Evolutionary conservation across 73 alveolate species (phyloP), one percentile per base, ranked within the genome.

Genomic region (Stentor roeselii): DNA sequence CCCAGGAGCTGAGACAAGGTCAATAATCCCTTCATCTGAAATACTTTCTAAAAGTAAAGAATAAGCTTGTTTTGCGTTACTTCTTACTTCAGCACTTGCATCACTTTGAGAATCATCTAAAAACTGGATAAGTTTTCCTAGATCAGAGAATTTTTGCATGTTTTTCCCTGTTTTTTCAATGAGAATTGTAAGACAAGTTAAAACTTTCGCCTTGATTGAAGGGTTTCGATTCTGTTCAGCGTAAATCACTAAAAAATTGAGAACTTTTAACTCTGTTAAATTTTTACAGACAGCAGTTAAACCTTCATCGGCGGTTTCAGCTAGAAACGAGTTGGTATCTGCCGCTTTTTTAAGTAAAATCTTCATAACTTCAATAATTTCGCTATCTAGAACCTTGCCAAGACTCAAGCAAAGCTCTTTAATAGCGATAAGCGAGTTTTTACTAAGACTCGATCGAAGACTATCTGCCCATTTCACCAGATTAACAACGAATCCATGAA

Each of bases 21-120:
- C 80, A 21, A 21, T n/a, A 21, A 14, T 32, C 1, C 11, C 41
- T 67, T 67, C 41, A 2, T 32, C 37, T 67, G 80, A 40, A 67
- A 67, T 2, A 1, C 27, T 14, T 34, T 27, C n/a, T 1, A 21
- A 15, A 67, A 67, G 34, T 21, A 36, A 27, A 21, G 37, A 27
- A 67, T 21, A 67, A 0, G 41, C 80, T 30, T 40, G 30, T 2
- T 35, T 76, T 36, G 84, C 60, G 14, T 27, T 11, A 14, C n/a
- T 67, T 76, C 84, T 37, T 1, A 76, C 84, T 14, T 76, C 84
- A 21, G 84, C 2, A 41, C 21, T 21, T 37, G 84, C 84, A 41
- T 76, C 84, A 21, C 21, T n/a, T 14, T 36, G 32, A 21, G 6
- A 76, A 21, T n/a, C 39, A 1, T 30, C 67, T 6, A 76, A 31